These are phyloP conservation scores for Purpureocillium lavendulum DNA, from an alignment of 2,329 filamentous ascomycete species.

Conservation along the genomic window DNA sequence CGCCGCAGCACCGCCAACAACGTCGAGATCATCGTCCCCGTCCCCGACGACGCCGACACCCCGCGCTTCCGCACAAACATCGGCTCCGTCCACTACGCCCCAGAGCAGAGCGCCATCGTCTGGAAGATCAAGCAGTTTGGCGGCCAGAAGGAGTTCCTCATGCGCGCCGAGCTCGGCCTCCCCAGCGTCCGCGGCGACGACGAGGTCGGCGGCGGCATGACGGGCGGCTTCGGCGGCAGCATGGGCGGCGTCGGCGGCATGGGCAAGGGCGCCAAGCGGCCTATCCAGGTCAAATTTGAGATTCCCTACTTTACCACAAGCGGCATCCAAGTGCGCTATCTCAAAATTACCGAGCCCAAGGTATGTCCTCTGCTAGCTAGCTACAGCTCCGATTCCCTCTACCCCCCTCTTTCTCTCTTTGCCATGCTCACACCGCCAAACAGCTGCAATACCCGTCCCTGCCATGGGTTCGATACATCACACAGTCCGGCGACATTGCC, in stretches of 20 bases:
- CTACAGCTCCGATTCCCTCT: too few species aligned
- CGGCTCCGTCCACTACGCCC: conserved; percentile 92
- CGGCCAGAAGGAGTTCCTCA: conserved; percentile 95
- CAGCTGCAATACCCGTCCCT: conserved; percentile 96
- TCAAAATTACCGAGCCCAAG: conserved; percentile 99
- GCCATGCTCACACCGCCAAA: conserved; percentile 1
- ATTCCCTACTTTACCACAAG: conserved; percentile 99
- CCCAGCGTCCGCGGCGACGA: conserved; percentile 93
- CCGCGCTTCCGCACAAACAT: conserved; percentile 97
- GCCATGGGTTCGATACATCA: conserved; percentile 98
- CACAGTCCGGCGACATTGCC: conserved; percentile 93
- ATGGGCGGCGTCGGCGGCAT: conserved; percentile 80
- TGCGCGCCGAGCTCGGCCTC: conserved; percentile 91
- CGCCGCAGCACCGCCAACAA: conserved; percentile 96
- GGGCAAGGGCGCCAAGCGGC: conserved; percentile 81
- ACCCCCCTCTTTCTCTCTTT: not conserved
- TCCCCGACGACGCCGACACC: conserved; percentile 93
- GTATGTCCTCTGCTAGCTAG: conserved; percentile 49
- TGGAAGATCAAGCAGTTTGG: conserved; percentile 99
- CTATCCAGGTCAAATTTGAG: conserved; percentile 98
- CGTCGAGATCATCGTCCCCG: conserved; percentile 93
- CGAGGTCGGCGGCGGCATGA: conserved; percentile 94
- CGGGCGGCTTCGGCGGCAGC: conserved; percentile 89
- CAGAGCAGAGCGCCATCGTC: conserved; percentile 93
- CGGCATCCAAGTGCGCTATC: conserved; percentile 94